Base-by-base conservation (phyloP, 176 grass and related monocot genomes). In the Oryza rufipogon region DNA sequence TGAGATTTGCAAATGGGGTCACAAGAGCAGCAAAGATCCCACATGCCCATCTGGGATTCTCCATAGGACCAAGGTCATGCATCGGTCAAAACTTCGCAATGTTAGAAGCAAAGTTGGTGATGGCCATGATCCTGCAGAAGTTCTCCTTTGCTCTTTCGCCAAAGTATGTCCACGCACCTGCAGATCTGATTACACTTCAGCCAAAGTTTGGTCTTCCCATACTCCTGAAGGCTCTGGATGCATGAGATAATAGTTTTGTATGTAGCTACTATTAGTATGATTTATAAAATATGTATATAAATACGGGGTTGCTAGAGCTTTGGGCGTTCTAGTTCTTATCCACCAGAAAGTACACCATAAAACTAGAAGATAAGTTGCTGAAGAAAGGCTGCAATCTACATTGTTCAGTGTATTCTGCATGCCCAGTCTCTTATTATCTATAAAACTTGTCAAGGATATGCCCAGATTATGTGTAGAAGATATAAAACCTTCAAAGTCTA, bases 51-150 rank as follows among this genome's bases (percentile, higher is more conserved):
- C 0, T 85, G 3, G 17, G 45, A 17, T 85, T 85, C 66, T 85
- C 83, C 8, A 85, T 85, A 23, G 83, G 83, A 4, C 74, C 83
- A 25, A 71, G 83, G 16, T 64, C 83, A 3, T 85, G 83, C 66
- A 85, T 85, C 25, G 83, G 83, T 11, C 83, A 85, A 65, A 78
- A 72, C 28, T 85, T 85, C 1, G 83, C 83, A 0, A 79, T 85
- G 75, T 17, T 79, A 48, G 75, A 85, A 85, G 83, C 75, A 1
- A 85, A 85, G 67, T 71, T 66, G 0, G 83, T 64, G 0, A 64
- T 85, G 83, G 66, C 52, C 67, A 64, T 85, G 83, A 85, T 85
- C 66, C 52, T 85, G 39, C 76, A 79, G 52, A 85, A 72, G 46
- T 85, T 85, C 67, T 64, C 67, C 49, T 79, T 85, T 52, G 36